A percentile compares a stretch with the other conserved stretches of the same genome.
Evolutionary conservation across 1,139 yeast species (phyloP).

Genomic region (Debaryomycetaceae sp.): DNA sequence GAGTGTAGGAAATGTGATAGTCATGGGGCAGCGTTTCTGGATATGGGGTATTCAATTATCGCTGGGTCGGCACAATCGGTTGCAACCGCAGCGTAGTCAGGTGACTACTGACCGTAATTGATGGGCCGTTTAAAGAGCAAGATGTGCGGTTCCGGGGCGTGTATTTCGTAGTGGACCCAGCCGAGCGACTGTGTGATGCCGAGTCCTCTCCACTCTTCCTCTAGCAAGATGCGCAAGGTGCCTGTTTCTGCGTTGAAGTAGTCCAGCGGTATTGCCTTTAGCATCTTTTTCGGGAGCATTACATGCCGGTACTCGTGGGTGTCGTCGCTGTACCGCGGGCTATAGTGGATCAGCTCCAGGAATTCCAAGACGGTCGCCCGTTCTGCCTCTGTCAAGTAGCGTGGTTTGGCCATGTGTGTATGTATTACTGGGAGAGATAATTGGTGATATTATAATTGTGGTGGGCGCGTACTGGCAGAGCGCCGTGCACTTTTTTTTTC

Average conservation of each 20-base stretch:
- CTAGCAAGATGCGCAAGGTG: slow-evolving; percentile 77
- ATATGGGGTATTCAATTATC: too few species aligned
- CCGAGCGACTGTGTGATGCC: slow-evolving; percentile 97
- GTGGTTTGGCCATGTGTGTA: slow-evolving; percentile 37
- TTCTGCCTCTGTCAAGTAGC: slow-evolving; percentile 76
- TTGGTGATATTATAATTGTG: background rate
- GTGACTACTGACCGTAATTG: slow-evolving; percentile 17
- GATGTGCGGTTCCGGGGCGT: slow-evolving; percentile 97
- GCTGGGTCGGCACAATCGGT: too few species aligned
- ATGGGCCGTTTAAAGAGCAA: slow-evolving; percentile 70
- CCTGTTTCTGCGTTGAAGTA: slow-evolving; percentile 94
- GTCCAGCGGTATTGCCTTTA: slow-evolving; percentile 91
- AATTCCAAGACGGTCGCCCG: slow-evolving; percentile 81
- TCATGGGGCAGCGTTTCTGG: too few species aligned
- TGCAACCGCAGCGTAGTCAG: too few species aligned
- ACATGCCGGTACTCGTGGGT: slow-evolving; percentile 85
- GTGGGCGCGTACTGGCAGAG: too few species aligned
- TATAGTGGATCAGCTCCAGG: slow-evolving; percentile 89
- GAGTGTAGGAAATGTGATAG: too few species aligned
- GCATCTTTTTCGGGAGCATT: slow-evolving; percentile 92
- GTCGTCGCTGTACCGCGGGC: slow-evolving; percentile 87
- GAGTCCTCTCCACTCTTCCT: slow-evolving; percentile 97
- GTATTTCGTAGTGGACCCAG: slow-evolving; percentile 98
- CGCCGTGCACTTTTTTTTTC: too few species aligned
- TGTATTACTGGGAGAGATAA: background rate